A percentile compares a stretch with the other conserved stretches of the same genome.
These are phyloP conservation scores for Calonectria hongkongensis DNA, from an alignment of 2,329 filamentous ascomycete genomes.

Conservation along the genomic window DNA sequence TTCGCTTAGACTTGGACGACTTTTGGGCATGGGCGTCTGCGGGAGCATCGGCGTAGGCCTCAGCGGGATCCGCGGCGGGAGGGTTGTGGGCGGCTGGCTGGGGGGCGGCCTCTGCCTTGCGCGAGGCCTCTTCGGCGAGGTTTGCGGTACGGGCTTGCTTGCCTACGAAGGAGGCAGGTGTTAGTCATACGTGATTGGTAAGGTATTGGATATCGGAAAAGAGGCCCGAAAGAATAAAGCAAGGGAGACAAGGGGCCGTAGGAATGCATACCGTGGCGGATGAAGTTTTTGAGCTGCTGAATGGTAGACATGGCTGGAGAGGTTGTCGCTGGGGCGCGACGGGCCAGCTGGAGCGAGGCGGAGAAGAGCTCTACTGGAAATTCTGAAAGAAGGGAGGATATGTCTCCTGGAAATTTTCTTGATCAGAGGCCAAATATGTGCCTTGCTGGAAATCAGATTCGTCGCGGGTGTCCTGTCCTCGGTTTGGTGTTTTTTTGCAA, in stretches of 20 bases:
- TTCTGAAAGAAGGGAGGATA: conserved; percentile 27
- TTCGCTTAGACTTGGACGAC: conserved; percentile 72
- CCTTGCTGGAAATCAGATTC: background rate
- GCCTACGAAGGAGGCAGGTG: conserved; percentile 66
- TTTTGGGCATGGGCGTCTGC: conserved; percentile 77
- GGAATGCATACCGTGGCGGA: conserved; percentile 84
- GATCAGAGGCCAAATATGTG: background rate
- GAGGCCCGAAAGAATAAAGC: background rate
- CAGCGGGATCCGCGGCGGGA: conserved; percentile 67
- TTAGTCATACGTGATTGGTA: conserved; percentile 32
- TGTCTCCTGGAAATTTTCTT: conserved; percentile 23
- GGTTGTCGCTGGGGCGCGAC: conserved; percentile 53
- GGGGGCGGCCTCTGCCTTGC: conserved; percentile 71
- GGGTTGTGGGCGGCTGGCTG: conserved; percentile 70
- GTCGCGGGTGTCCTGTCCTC: conserved; percentile 14
- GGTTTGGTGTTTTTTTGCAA: conserved; percentile 24
- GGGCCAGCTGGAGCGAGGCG: conserved; percentile 44
- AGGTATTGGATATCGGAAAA: conserved; percentile 9
- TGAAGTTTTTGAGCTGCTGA: conserved; percentile 98
- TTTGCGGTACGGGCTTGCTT: conserved; percentile 89
- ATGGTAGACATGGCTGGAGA: conserved; percentile 78
- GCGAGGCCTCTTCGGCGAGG: conserved; percentile 68
- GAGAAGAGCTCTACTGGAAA: conserved; percentile 34
- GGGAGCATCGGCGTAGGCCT: conserved; percentile 67
- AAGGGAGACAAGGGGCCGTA: background rate